Evolutionary conservation across 2,329 filamentous ascomycete species (phyloP).

Genomic region (Sporothrix euskadiensis): DNA sequence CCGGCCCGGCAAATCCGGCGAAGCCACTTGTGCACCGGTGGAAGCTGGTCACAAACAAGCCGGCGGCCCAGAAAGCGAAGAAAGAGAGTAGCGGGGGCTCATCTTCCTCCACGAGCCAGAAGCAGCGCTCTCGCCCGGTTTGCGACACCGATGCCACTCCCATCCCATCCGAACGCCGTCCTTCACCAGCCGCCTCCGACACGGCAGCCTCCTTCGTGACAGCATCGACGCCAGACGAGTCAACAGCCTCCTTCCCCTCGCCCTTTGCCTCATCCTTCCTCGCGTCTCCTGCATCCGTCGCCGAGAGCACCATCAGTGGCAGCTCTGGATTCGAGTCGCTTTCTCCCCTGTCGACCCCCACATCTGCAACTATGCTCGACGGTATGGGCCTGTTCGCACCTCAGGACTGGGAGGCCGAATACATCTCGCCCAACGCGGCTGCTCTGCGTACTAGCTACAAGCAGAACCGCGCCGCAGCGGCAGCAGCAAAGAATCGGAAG

Average conservation of each 20-base stretch:
- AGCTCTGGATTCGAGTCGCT: slow-evolving; percentile 10
- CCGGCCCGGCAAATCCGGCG: background rate
- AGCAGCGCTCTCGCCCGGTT: background rate
- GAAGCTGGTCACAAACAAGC: slow-evolving; percentile 36
- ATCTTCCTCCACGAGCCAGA: background rate
- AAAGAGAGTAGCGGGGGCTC: background rate
- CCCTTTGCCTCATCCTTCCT: slow-evolving; percentile 18
- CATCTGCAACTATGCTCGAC: background rate
- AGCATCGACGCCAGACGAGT: background rate
- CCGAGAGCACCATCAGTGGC: slow-evolving; percentile 14
- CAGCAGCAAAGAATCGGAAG: slow-evolving; percentile 5
- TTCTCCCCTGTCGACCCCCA: background rate
- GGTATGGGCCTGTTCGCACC: slow-evolving; percentile 19
- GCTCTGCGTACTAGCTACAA: slow-evolving; percentile 4
- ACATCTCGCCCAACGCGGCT: slow-evolving; percentile 14
- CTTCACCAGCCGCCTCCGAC: slow-evolving; percentile 22
- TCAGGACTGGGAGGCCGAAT: slow-evolving; percentile 26
- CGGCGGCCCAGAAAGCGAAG: slow-evolving; percentile 20
- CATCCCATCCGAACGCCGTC: background rate
- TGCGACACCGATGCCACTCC: background rate
- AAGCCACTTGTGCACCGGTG: slow-evolving; percentile 34
- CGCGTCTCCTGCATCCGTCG: slow-evolving; percentile 18
- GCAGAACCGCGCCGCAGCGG: slow-evolving; percentile 1
- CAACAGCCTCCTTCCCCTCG: background rate
- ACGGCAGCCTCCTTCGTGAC: background rate